Percentiles rank a stretch among this genome's conserved stretches.
Evolutionary conservation across 2,329 filamentous ascomycete genomes (phyloP).

Genomic region (Alternaria brassicae): DNA sequence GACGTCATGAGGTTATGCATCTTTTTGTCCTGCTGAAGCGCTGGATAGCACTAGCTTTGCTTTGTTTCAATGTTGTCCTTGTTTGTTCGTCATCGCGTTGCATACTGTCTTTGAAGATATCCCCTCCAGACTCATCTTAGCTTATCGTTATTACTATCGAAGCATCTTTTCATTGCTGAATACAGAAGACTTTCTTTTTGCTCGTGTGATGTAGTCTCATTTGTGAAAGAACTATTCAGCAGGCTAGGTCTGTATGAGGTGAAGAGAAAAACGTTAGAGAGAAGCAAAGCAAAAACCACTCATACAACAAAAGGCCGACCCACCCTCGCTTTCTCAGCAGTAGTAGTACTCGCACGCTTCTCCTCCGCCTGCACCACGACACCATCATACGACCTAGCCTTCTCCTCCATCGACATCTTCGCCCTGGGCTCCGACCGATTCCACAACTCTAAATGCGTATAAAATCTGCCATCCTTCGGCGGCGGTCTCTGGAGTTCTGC

Average conservation of each 20-base stretch:
- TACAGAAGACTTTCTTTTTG: neutral
- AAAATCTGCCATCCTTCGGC: slow-evolving; percentile 22
- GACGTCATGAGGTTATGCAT: slow-evolving; percentile 8
- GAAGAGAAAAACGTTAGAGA: neutral
- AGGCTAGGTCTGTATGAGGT: neutral
- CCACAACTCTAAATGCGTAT: slow-evolving; percentile 43
- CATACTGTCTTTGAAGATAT: slow-evolving; percentile 19
- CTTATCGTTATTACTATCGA: slow-evolving; percentile 10
- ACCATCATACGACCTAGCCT: slow-evolving; percentile 7
- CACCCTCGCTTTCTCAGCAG: slow-evolving; percentile 8
- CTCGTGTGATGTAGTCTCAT: neutral
- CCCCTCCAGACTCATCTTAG: slow-evolving; percentile 12
- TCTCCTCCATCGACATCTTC: neutral
- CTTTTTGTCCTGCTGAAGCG: neutral
- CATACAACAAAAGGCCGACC: slow-evolving; percentile 20
- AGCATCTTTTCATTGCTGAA: neutral
- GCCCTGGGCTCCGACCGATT: slow-evolving; percentile 13
- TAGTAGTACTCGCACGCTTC: neutral
- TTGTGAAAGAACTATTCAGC: neutral
- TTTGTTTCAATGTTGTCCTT: neutral
- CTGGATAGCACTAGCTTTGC: neutral
- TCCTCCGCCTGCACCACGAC: slow-evolving; percentile 10
- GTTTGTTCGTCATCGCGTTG: slow-evolving; percentile 2
- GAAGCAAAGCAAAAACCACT: neutral
- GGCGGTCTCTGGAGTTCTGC: slow-evolving; percentile 10